phyloP scores from a whole-genome alignment of 2,329 filamentous ascomycete species.

The Scedosporium apiospermum region DNA sequence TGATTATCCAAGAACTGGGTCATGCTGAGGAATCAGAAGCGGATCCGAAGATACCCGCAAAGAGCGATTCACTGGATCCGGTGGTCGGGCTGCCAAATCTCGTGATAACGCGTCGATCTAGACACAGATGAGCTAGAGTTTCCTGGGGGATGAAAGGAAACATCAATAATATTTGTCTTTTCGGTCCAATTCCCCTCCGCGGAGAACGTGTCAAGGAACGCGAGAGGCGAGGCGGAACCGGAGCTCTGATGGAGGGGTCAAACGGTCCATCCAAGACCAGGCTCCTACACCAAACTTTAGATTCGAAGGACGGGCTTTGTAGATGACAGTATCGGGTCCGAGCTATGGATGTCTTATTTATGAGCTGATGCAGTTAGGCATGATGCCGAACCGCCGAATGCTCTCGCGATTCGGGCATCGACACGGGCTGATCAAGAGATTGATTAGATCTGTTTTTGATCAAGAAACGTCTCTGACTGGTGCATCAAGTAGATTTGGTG shows the following conservation, averaged over 20 bases:
- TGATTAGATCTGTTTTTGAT: conserved; percentile 3
- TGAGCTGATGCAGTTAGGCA: background rate
- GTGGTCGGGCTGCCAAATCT: background rate
- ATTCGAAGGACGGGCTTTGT: background rate
- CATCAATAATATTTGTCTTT: background rate
- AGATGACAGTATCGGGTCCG: background rate
- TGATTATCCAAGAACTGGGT: background rate
- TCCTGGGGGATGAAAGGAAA: background rate
- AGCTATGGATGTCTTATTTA: background rate
- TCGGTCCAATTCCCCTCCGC: background rate
- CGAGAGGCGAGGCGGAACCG: background rate
- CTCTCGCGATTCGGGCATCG: background rate
- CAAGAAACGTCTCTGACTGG: background rate
- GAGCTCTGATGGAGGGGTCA: background rate
- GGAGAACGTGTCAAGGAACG: background rate
- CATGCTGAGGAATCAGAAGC: background rate
- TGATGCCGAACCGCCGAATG: background rate
- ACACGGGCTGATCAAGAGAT: background rate
- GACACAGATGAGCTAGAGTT: background rate
- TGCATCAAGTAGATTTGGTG: background rate
- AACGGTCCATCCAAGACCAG: background rate
- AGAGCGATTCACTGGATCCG: background rate
- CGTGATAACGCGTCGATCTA: background rate
- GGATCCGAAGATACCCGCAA: background rate
- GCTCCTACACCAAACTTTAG: background rate